Conservation (phyloP, 1,139 yeast species). For the Candida glucosophila region DNA sequence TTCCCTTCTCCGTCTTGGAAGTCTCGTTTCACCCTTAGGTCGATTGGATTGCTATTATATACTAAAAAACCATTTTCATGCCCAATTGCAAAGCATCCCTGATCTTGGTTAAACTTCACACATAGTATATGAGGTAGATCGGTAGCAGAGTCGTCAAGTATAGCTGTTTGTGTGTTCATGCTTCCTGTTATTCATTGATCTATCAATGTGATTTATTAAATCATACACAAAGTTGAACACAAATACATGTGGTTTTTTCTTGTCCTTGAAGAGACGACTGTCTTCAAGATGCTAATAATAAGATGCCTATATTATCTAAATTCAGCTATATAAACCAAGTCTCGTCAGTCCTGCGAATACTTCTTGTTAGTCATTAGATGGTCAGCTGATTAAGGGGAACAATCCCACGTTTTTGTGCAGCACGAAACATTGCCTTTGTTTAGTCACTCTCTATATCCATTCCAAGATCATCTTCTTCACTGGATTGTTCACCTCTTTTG, state of each 20-base stretch:
- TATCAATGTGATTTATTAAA: not conserved
- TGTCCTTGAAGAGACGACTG: too few relatives aligned
- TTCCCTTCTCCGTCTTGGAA: constrained; percentile 17
- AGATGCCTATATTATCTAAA: too few relatives aligned
- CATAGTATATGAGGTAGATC: constrained; percentile 40
- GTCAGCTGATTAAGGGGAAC: too few relatives aligned
- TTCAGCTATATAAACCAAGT: too few relatives aligned
- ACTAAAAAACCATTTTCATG: constrained; percentile 78
- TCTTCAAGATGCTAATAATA: too few relatives aligned
- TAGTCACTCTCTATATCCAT: constrained; percentile 60
- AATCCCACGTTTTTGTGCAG: too few relatives aligned
- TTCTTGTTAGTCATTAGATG: too few relatives aligned
- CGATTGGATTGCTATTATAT: constrained; percentile 84
- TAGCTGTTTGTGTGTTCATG: constrained; percentile 34
- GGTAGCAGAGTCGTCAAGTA: constrained; percentile 10
- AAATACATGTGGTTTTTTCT: too few relatives aligned
- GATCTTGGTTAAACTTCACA: constrained; percentile 79
- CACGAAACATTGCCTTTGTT: not conserved
- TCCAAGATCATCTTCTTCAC: constrained; percentile 51
- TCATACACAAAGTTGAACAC: constrained; percentile 1
- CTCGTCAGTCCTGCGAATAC: too few relatives aligned
- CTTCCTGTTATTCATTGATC: constrained; percentile 1
- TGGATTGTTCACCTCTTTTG: constrained; percentile 44
- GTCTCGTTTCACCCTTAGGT: constrained; percentile 61
- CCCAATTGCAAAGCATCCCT: constrained; percentile 81